Evolutionary conservation across 2,329 filamentous ascomycete genomes (phyloP).

Genomic region (Aspergillus vadensis): DNA sequence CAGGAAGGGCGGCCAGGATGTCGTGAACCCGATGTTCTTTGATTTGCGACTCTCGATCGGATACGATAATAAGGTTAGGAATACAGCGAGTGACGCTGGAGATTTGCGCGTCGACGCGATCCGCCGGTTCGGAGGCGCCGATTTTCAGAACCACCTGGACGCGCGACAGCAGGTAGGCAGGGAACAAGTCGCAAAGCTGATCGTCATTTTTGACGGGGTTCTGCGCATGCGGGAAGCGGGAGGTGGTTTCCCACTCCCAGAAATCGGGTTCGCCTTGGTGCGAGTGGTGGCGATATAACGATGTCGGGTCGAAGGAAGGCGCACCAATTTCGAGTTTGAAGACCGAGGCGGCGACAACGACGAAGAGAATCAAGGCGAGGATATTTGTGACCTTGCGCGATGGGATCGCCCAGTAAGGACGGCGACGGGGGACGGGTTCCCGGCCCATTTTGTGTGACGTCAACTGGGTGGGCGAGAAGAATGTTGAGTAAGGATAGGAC

Average conservation of each 20-base stretch:
- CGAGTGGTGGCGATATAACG: slow-evolving; percentile 11
- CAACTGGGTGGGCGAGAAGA: too few species aligned
- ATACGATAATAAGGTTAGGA: slow-evolving; percentile 51
- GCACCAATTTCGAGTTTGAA: slow-evolving; percentile 8
- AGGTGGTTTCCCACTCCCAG: slow-evolving; percentile 28
- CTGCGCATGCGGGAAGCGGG: slow-evolving; percentile 15
- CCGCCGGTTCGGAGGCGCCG: slow-evolving; percentile 48
- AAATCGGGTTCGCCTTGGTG: slow-evolving; percentile 13
- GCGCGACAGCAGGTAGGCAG: slow-evolving; percentile 42
- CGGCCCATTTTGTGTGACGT: neutral
- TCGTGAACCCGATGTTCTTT: slow-evolving; percentile 50
- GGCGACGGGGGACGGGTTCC: neutral
- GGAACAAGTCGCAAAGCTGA: slow-evolving; percentile 28
- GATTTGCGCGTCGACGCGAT: slow-evolving; percentile 52
- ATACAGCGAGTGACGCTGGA: slow-evolving; percentile 57
- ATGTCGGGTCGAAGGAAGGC: slow-evolving; percentile 5
- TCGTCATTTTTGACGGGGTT: neutral
- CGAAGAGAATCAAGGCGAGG: slow-evolving; percentile 7
- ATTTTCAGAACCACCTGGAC: slow-evolving; percentile 55
- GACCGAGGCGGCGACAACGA: slow-evolving; percentile 9
- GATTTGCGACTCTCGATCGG: slow-evolving; percentile 53
- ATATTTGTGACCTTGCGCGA: slow-evolving; percentile 10
- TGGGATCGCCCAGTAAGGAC: neutral
- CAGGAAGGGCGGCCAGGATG: slow-evolving; percentile 51
- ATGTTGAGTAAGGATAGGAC: too few species aligned